Base-by-base conservation (phyloP, 2,329 filamentous ascomycete species). In the Ophioceras dolichostomum region DNA sequence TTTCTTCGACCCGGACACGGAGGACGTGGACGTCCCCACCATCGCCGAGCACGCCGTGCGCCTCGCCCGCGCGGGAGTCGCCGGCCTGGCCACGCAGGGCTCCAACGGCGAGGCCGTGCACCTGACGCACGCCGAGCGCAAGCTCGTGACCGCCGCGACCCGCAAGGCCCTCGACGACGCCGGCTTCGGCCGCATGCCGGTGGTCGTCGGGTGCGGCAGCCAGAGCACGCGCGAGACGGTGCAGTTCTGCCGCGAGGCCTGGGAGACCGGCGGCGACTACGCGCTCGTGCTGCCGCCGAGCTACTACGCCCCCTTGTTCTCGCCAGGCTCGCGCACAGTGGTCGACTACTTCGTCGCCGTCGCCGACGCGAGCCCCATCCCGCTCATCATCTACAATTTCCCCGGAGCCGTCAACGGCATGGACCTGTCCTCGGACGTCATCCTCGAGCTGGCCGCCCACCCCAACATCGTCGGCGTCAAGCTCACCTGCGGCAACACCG, bases 61-160 rank as follows among this genome's bases (percentile, higher is more conserved):
- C 48, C 73, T 89, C n/a, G 83, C 81, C 32, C 67, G 76, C 49
- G 73, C 79, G 18, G 83, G 83, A 44, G 74, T 88, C 29, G 71
- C 78, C 10, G 82, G 83, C 16, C 67, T 89, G 34, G 79, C 82
- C 33, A 83, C 79, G 8, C 83, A 87, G 55, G 83, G 83, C 33
- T 85, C 79, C 52, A 89, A 89, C 52, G 83, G 83, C 49, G 84
- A 91, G 62, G 83, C 84, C 6, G 82, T 86, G 10, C 82, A 87
- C 51, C 68, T 89, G 24, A 76, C 76, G 32, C 79, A 79, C 48
- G 64, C 70, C 17, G 83, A 89, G 60, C 74, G 82, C 41, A 69
- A 72, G 33, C 61, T 74, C 36, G 74, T 89, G 48, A 87, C 80
- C 5, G 62, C 62, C 36, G 75, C 78, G 21, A 87, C 82, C 2